Percentiles rank a stretch among this genome's conserved stretches.
Evolutionary conservation across 2,329 filamentous ascomycete species (phyloP).

Genomic region (Lecanicillium sp.): DNA sequence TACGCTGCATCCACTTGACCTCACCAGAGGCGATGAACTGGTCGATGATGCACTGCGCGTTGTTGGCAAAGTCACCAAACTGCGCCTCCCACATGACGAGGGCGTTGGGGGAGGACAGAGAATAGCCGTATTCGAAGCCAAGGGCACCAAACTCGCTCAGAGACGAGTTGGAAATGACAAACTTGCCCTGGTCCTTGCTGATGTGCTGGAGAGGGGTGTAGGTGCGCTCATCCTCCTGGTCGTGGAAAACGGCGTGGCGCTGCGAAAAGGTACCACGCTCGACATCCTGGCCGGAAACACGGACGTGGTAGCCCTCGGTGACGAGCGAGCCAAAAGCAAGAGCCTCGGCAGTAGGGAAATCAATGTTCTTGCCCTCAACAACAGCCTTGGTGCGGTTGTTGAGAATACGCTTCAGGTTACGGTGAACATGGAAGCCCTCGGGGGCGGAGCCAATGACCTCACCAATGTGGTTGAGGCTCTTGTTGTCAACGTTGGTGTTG

Average conservation of each 20-base stretch:
- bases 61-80: conserved; percentile 99
- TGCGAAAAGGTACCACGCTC: conserved; percentile 99
- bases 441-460: conserved; percentile 70
- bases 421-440: conserved; percentile 82
- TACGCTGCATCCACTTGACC: conserved; percentile 97
- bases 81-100: conserved; percentile 99
- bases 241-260: conserved; percentile 92
- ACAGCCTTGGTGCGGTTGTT: conserved; percentile 85
- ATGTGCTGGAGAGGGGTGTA: conserved; percentile 90
- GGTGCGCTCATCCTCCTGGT: conserved; percentile 88
- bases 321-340: conserved; percentile 89
- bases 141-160: conserved; percentile 64
- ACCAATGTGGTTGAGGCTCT: conserved; percentile 74
- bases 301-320: conserved; percentile 90
- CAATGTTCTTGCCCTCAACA: conserved; percentile 85
- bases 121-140: conserved; percentile 98
- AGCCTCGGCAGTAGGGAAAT: conserved; percentile 96
- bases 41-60: conserved; percentile 97
- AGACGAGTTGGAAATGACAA: conserved; percentile 96
- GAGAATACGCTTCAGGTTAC: conserved; percentile 95
- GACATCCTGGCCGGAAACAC: conserved; percentile 96
- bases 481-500: conserved; percentile 69
- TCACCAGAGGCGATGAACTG: conserved; percentile 98
- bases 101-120: conserved; percentile 89
- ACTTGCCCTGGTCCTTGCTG: conserved; percentile 85